Base-by-base conservation (phyloP, 345 rosid genomes). In the Rhizophora mangle region DNA sequence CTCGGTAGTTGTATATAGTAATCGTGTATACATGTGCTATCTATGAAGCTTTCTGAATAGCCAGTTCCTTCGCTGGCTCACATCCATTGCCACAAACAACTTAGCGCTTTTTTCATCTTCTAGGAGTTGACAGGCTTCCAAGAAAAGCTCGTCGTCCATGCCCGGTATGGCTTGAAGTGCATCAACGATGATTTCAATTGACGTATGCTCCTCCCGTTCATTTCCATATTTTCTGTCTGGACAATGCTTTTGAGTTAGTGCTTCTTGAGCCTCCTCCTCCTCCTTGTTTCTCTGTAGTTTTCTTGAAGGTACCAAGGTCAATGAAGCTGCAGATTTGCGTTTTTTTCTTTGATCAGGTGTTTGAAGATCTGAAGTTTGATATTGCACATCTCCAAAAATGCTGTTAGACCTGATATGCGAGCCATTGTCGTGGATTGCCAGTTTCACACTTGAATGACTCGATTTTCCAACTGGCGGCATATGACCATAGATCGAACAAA, bases 91-190 rank as follows among this genome's bases (percentile, higher is more conserved):
- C 52, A 83, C 72, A 65, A 85, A 82, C 60, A 68, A 68, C 71
- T 68, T 60, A 4, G 80, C 83, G 8, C 69, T 83, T 57, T 43
- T 74, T 75, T 83, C 86, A 27, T 82, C 78, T 68, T 82, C 89
- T 4, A 81, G 74, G 43, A 82, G 81, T 64, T 75, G 67, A 70
- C 82, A 79, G 21, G 89, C 83, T 60, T 85, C 86, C 71, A 82
- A 71, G 72, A 83, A 82, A 60, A 79, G 80, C 70, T 74, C 86
- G 1, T 81, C 85, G 8, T 83, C 79, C 86, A 81, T 81, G 37
- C 68, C 85, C 2, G 83, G 85, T 59, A 83, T 68, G 46, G 79
- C 76, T 64, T 81, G 83, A 65, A 85, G 86, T 46, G 89, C 83
- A 62, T 75, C 76, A 1, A 85, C 89, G 43, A 85, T 70, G 62